Conservation (phyloP, 2,329 filamentous ascomycete species). For the Pyrenophora tritici-repentis region DNA sequence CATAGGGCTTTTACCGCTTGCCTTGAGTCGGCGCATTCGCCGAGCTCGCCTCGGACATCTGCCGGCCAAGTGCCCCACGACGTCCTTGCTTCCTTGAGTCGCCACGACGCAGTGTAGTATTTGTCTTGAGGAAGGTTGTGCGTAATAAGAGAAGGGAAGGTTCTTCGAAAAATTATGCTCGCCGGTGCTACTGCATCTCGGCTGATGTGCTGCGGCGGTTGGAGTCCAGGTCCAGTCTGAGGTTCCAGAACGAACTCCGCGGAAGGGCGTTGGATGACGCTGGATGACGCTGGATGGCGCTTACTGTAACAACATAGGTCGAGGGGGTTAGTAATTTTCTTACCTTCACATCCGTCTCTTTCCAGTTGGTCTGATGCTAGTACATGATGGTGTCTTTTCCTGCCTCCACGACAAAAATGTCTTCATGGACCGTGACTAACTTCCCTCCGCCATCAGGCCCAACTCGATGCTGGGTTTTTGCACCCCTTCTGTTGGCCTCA, state of each 20-base stretch:
- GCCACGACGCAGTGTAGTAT: not conserved
- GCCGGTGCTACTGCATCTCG: conserved; percentile 6
- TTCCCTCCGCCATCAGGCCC: no score
- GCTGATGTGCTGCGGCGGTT: conserved; percentile 8
- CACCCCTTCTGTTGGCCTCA: no score
- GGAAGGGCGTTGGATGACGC: not conserved
- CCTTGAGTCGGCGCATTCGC: not conserved
- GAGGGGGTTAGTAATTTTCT: no score
- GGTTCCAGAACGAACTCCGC: conserved; percentile 2
- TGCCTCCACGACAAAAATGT: no score
- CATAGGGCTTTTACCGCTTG: conserved; percentile 5
- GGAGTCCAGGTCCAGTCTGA: not conserved
- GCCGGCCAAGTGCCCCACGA: conserved; percentile 2
- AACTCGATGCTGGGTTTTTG: no score
- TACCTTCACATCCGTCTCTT: no score
- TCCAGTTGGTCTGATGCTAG: no score
- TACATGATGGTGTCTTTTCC: no score
- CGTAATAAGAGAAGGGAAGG: conserved; percentile 5
- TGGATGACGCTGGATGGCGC: not conserved
- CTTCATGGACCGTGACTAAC: no score
- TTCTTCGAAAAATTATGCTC: conserved; percentile 8
- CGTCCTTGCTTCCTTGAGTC: conserved; percentile 3
- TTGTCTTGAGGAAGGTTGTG: conserved; percentile 7
- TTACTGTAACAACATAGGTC: not conserved
- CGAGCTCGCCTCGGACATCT: not conserved